These are phyloP conservation scores for Suillus tomentosus DNA, from an alignment of 768 basidiomycete genomes.

Conservation along the genomic window DNA sequence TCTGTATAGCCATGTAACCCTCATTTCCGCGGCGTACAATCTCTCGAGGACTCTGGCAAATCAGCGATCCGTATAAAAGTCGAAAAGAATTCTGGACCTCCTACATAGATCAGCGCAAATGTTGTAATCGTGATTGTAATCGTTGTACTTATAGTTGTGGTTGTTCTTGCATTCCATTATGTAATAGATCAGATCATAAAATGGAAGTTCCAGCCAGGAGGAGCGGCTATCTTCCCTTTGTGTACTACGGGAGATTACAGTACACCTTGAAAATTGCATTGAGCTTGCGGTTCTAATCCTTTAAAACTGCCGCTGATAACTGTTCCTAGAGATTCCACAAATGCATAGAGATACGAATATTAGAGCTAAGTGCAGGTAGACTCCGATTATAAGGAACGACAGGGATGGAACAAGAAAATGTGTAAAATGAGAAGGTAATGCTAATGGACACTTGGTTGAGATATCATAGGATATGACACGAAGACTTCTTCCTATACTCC, in stretches of 20 bases:
- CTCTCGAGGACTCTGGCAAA: slow-evolving; percentile 60
- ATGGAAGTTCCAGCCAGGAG: background rate
- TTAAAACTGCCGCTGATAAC: background rate
- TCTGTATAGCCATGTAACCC: slow-evolving; percentile 66
- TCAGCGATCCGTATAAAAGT: background rate
- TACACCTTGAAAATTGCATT: background rate
- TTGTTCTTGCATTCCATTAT: background rate
- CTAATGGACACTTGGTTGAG: slow-evolving; percentile 20
- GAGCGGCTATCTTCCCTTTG: background rate
- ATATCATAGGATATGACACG: slow-evolving; percentile 16
- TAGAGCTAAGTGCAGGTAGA: slow-evolving; percentile 28
- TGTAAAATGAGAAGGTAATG: slow-evolving; percentile 11
- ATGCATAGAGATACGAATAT: slow-evolving; percentile 32
- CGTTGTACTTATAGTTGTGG: background rate
- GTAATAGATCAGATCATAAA: background rate
- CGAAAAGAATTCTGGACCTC: background rate
- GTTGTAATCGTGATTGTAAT: background rate
- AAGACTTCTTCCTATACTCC: slow-evolving; percentile 13
- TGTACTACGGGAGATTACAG: too few relatives aligned
- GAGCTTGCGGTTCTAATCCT: background rate
- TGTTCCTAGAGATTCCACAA: slow-evolving; percentile 14
- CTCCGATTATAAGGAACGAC: slow-evolving; percentile 18
- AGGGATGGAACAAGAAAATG: slow-evolving; percentile 5
- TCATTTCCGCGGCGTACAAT: slow-evolving; percentile 85
- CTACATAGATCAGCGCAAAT: slow-evolving; percentile 1